These are phyloP conservation scores for Podila horticola DNA, from an alignment of 192 early-diverging fungal genomes.

Conservation along the genomic window DNA sequence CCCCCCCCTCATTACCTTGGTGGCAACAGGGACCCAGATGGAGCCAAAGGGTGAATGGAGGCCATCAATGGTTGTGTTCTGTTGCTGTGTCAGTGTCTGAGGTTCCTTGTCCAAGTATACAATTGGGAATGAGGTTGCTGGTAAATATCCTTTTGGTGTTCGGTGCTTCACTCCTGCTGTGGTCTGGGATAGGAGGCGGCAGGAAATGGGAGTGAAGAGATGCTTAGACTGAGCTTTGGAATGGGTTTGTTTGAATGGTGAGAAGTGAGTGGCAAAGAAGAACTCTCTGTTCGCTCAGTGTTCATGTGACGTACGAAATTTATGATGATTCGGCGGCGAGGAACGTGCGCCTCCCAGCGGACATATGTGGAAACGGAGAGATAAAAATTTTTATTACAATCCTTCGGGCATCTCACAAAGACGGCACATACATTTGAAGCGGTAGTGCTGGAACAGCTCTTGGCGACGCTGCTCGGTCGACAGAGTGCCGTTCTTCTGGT, in stretches of 20 bases:
- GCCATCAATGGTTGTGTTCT: too few relatives aligned
- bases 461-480: conserved; percentile 61
- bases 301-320: conserved; percentile 4
- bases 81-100: too few relatives aligned
- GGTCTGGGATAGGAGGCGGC: too few relatives aligned
- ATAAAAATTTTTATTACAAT: neutral
- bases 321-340: neutral
- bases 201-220: too few relatives aligned
- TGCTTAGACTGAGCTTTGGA: too few relatives aligned
- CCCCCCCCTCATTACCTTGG: too few relatives aligned
- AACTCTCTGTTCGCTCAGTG: neutral
- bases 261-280: neutral
- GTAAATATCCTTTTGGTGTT: too few relatives aligned
- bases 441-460: conserved; percentile 69
- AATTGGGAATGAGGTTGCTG: too few relatives aligned
- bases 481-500: conserved; percentile 48
- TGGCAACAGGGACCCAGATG: too few relatives aligned
- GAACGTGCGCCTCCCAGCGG: neutral
- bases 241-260: neutral
- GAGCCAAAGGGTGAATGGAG: too few relatives aligned
- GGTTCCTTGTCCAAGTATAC: too few relatives aligned
- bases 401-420: conserved; percentile 54
- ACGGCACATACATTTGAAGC: conserved; percentile 67
- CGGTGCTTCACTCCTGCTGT: too few relatives aligned
- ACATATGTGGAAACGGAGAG: neutral